Base-by-base conservation (phyloP, 371 early-diverging fungal species). In the Rhizopus stolonifer region DNA sequence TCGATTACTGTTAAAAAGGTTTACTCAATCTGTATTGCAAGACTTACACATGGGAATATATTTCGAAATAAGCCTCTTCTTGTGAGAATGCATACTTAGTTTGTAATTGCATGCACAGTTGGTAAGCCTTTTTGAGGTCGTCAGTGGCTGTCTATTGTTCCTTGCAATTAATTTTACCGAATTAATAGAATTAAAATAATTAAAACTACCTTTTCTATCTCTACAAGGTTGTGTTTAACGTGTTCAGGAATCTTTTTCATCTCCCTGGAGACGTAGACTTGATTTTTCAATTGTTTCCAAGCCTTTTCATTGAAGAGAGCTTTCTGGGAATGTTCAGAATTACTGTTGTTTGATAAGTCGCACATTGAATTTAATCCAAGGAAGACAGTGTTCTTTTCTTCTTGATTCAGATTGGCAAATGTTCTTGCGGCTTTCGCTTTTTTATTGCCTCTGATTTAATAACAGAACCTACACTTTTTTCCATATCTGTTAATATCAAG, bases 311-410 rank as follows among this genome's bases (percentile, higher is more conserved):
- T 50, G 25, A 50, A 50, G 9, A 50, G 24, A 38, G 26, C 19
- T 23, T 50, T 40, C 24, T 50, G 50, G 1, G 50, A 50, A 3
- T 15, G 15, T 25, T 24, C 24, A 5, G 50, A 39, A 40, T 38
- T 15, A 40, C 40, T 40, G 17, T 50, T 50, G 38, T 50, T 50
- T n/a, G 40, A 39, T 22, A 49, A 22, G 36, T 34, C 49, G 14
- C 33, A 32, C 1, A n/a, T n/a, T n/a, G 29, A 29, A 29, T 29
- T 29, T 4, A 29, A 29, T 4, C 29, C 29, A 6, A 29, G 10
- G 29, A 29, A 29, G 4, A 29, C 29, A 29, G 6, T 29, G 29
- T 29, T 29, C 29, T 29, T 29, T 29, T 4, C 29, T 29, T 29
- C 29, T 10, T 10, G 6, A 6, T 4, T 29, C 10, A 29, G 10